Evolutionary conservation across 2,329 filamentous ascomycete species (phyloP).

Genomic region (Talaromyces sp.): DNA sequence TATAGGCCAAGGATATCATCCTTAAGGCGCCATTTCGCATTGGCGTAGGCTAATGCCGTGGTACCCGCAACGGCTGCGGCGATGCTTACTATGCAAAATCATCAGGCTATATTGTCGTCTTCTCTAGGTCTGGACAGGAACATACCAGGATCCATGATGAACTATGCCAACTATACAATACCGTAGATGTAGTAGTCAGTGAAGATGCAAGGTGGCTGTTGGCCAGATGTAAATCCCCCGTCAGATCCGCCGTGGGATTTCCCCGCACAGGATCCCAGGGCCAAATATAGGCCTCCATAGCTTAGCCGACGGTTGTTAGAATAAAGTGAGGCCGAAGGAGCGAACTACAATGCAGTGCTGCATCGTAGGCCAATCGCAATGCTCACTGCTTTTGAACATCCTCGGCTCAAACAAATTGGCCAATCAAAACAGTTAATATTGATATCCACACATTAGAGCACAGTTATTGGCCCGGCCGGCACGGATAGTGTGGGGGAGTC

Average conservation of each 20-base stretch:
- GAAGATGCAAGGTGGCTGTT: neutral
- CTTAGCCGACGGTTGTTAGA: neutral
- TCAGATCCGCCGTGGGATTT: neutral
- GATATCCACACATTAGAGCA: neutral
- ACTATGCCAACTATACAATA: neutral
- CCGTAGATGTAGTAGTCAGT: neutral
- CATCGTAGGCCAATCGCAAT: neutral
- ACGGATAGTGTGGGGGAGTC: neutral
- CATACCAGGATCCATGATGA: neutral
- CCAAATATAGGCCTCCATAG: neutral
- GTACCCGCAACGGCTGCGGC: slow-evolving; percentile 23
- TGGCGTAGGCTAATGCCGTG: slow-evolving; percentile 34
- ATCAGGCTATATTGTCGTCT: neutral
- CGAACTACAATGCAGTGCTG: neutral
- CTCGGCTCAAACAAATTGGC: neutral
- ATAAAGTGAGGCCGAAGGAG: neutral
- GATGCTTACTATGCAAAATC: slow-evolving; percentile 14
- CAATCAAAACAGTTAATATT: neutral
- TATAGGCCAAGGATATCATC: slow-evolving; percentile 51
- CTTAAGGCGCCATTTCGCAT: slow-evolving; percentile 64
- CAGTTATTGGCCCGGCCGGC: neutral
- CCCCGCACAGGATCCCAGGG: neutral
- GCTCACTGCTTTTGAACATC: neutral
- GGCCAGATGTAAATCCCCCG: neutral
- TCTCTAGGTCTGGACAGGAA: neutral